phyloP scores from a whole-genome alignment of 768 basidiomycete genomes.

The Mycena maculata region DNA sequence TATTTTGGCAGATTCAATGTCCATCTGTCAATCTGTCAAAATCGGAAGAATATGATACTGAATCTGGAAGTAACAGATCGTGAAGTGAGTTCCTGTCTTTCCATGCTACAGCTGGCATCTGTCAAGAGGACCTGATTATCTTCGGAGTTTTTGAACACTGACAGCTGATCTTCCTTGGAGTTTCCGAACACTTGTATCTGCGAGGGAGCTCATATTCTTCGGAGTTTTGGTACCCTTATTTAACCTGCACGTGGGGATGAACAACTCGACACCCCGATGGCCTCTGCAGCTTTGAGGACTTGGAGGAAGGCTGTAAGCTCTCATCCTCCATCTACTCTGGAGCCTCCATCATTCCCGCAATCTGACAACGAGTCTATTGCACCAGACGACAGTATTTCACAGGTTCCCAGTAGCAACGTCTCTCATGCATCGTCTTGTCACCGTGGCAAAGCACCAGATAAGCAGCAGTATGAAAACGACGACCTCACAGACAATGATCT shows the following conservation, averaged over 20 bases:
- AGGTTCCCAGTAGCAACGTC: not conserved
- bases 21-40: not conserved
- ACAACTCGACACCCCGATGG: not conserved
- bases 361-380: not conserved
- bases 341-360: constrained; percentile 1
- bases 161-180: not conserved
- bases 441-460: not conserved
- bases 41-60: constrained; percentile 8
- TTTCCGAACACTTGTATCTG: not conserved
- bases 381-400: not conserved
- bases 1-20: not conserved
- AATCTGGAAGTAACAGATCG: constrained; percentile 12
- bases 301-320: constrained; percentile 1
- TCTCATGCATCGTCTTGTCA: not conserved
- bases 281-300: constrained; percentile 1
- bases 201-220: constrained; percentile 4
- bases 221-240: constrained; percentile 12
- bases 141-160: not conserved
- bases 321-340: constrained; percentile 1
- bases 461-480: not conserved
- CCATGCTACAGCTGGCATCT: constrained; percentile 5
- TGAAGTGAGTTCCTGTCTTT: constrained; percentile 6
- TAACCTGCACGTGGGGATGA: constrained; percentile 5
- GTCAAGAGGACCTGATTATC: constrained; percentile 10
- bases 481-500: not conserved